Conservation (phyloP, 2,329 filamentous ascomycete species). For the Cercospora nicotianae region DNA sequence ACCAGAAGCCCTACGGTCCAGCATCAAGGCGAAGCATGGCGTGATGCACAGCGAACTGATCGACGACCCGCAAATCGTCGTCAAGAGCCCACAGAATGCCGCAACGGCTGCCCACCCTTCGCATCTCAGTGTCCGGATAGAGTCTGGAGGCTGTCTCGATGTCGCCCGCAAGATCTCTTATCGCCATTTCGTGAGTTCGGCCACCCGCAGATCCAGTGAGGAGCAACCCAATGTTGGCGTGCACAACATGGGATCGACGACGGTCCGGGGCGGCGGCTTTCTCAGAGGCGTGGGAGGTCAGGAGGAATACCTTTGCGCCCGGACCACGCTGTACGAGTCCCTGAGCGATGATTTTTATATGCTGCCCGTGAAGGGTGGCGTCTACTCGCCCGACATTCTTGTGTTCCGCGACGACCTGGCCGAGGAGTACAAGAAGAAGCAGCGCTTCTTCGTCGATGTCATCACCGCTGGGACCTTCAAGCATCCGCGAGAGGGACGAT, state of each 20-base stretch:
- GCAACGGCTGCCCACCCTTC: constrained; percentile 19
- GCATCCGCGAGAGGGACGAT: constrained; percentile 53
- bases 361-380: constrained; percentile 57
- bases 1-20: constrained; percentile 55
- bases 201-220: constrained; percentile 29
- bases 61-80: constrained; percentile 39
- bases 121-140: constrained; percentile 47
- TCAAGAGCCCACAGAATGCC: constrained; percentile 23
- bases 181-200: constrained; percentile 25
- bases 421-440: constrained; percentile 46
- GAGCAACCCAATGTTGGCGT: constrained; percentile 51
- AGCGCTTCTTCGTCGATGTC: constrained; percentile 61
- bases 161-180: constrained; percentile 45
- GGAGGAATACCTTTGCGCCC: constrained; percentile 62
- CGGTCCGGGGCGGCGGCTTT: constrained; percentile 62
- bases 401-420: constrained; percentile 54
- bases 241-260: constrained; percentile 64
- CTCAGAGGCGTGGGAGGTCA: constrained; percentile 60
- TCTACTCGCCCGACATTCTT: constrained; percentile 60
- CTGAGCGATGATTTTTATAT: constrained; percentile 61
- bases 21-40: constrained; percentile 57
- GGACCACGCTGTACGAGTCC: constrained; percentile 60
- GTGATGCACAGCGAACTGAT: constrained; percentile 55
- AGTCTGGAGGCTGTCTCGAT: constrained; percentile 55
- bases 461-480: constrained; percentile 60